phyloP scores from a whole-genome alignment of 345 rosid genomes.

The Sisymbrium altissimum region DNA sequence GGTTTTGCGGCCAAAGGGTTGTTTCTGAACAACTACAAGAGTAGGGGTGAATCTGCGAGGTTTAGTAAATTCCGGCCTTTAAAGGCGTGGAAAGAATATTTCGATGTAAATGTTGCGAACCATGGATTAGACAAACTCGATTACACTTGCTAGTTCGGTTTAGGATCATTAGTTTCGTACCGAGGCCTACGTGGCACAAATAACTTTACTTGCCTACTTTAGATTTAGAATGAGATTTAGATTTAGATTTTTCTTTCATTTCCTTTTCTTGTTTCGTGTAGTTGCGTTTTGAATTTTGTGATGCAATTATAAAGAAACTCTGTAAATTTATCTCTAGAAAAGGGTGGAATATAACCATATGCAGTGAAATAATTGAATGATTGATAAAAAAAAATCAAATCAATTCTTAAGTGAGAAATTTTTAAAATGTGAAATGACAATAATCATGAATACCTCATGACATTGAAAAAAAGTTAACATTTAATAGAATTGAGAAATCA shows the following conservation, averaged over 20 bases:
- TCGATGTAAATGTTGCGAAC: constrained; percentile 36
- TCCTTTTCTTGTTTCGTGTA: neutral
- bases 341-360: neutral
- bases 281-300: neutral
- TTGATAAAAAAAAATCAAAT: too few relatives aligned
- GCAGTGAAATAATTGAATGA: too few relatives aligned
- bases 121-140: constrained; percentile 2
- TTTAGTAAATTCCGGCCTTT: constrained; percentile 34
- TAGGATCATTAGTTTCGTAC: constrained; percentile 6
- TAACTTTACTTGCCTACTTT: neutral
- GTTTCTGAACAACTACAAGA: constrained; percentile 35
- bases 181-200: neutral
- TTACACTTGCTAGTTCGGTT: constrained; percentile 3
- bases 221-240: neutral
- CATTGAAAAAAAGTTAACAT: neutral
- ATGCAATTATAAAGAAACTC: neutral
- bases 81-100: constrained; percentile 58
- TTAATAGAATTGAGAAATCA: too few relatives aligned
- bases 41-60: neutral
- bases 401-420: too few relatives aligned
- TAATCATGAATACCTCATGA: neutral
- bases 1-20: constrained; percentile 80
- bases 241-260: neutral
- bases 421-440: neutral
- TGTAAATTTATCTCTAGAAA: neutral